A percentile compares a stretch with the other conserved stretches of the same genome.
phyloP scores from a whole-genome alignment of 1,284 basidiomycete genomes.

The Cryptococcus wingfieldii region DNA sequence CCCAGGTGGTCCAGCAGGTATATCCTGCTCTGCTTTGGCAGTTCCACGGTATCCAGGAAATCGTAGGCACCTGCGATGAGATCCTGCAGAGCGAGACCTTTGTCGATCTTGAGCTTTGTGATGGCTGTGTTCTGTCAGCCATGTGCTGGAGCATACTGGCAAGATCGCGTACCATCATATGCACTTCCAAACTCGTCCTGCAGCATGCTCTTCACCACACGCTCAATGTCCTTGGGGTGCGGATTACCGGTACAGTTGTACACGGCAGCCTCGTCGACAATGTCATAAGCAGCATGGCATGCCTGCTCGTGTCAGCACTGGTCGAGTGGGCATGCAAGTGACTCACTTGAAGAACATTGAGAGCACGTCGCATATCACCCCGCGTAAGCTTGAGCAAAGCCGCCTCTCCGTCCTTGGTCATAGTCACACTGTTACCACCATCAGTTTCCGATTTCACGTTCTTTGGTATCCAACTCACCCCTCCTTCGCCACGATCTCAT shows the following conservation, averaged over 20 bases:
- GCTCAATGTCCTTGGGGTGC: conserved; percentile 88
- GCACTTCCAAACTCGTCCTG: conserved; percentile 92
- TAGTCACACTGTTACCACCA: conserved; percentile 64
- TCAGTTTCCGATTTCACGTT: not conserved
- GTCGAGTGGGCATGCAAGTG: not conserved
- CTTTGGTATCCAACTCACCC: conserved; percentile 55
- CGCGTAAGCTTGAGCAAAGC: conserved; percentile 88
- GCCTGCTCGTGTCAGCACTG: conserved; percentile 54
- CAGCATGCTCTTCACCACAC: conserved; percentile 92
- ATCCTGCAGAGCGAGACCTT: conserved; percentile 92
- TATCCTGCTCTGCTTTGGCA: conserved; percentile 78
- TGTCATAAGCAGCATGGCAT: conserved; percentile 92
- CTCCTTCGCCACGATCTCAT: conserved; percentile 78
- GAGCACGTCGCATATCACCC: conserved; percentile 95
- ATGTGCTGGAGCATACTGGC: too few relatives aligned
- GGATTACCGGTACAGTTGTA: conserved; percentile 97
- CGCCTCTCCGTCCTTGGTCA: conserved; percentile 79
- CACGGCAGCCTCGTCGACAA: conserved; percentile 81
- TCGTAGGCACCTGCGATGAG: conserved; percentile 91
- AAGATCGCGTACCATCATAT: conserved; percentile 64
- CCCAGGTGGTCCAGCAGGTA: conserved; percentile 89
- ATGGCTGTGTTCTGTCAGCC: conserved; percentile 61
- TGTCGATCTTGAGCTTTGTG: conserved; percentile 77
- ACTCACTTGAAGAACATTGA: conserved; percentile 80
- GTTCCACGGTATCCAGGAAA: conserved; percentile 77